Evolutionary conservation across 345 rosid genomes (phyloP).

Genomic region (Microthlaspi erraticum): DNA sequence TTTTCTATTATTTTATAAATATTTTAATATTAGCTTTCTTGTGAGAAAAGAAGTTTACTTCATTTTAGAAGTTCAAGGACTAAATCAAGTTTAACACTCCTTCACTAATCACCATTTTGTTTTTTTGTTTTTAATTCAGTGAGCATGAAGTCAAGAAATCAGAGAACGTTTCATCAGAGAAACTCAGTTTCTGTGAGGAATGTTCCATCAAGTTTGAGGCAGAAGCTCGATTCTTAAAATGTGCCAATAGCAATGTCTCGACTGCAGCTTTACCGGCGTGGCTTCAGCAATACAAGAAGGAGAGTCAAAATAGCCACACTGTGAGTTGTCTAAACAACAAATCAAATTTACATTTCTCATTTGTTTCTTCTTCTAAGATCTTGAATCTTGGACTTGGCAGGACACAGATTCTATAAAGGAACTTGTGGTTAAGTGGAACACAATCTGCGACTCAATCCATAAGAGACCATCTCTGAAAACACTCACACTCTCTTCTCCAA

Average conservation of each 20-base stretch:
- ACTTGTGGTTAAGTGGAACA: conserved; percentile 68
- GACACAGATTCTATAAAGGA: conserved; percentile 54
- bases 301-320: conserved; percentile 47
- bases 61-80: not conserved
- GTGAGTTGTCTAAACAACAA: conserved; percentile 34
- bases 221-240: conserved; percentile 51
- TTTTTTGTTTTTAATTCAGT: conserved; percentile 19
- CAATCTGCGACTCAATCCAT: conserved; percentile 60
- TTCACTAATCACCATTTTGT: conserved; percentile 7
- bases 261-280: conserved; percentile 75
- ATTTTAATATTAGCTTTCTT: conserved; percentile 5
- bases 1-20: not conserved
- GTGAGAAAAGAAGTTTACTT: not conserved
- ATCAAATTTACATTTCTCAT: not conserved
- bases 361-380: not conserved
- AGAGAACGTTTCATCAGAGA: conserved; percentile 45
- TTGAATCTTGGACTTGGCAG: conserved; percentile 50
- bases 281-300: conserved; percentile 76
- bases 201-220: conserved; percentile 54
- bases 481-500: conserved; percentile 64
- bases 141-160: conserved; percentile 49
- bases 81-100: not conserved
- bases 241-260: conserved; percentile 45
- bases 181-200: conserved; percentile 57
- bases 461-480: conserved; percentile 55